Percentiles rank a stretch among this genome's conserved stretches.
Evolutionary conservation across 352 stramenopile species (phyloP).

Genomic region (Phytopythium kandeliae): DNA sequence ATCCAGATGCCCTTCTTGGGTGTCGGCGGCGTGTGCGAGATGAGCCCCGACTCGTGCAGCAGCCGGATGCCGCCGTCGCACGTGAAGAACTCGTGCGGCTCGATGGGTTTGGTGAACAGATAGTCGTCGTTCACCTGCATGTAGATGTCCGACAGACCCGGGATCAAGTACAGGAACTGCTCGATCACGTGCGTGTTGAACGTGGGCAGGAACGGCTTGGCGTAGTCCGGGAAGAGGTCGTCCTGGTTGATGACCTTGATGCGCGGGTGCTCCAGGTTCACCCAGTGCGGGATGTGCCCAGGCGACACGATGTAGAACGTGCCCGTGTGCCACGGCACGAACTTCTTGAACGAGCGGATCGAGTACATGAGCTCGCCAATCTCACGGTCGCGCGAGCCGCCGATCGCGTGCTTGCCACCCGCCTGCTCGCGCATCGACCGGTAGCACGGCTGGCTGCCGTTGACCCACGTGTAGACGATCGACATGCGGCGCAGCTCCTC

Average conservation of each 20-base stretch:
- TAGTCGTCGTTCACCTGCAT: slow-evolving; percentile 91
- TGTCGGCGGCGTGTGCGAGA: slow-evolving; percentile 67
- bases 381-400: slow-evolving; percentile 78
- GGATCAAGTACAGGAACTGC: slow-evolving; percentile 85
- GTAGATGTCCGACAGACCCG: slow-evolving; percentile 80
- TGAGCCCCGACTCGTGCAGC: slow-evolving; percentile 68
- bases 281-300: slow-evolving; percentile 77
- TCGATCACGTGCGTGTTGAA: slow-evolving; percentile 90
- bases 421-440: slow-evolving; percentile 51
- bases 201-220: slow-evolving; percentile 72
- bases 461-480: slow-evolving; percentile 90
- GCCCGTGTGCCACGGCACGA: slow-evolving; percentile 75
- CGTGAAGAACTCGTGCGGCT: slow-evolving; percentile 81
- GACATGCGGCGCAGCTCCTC: slow-evolving; percentile 78
- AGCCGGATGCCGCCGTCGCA: slow-evolving; percentile 82
- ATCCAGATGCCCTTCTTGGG: slow-evolving; percentile 87
- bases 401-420: slow-evolving; percentile 65
- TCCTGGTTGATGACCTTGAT: slow-evolving; percentile 88
- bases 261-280: slow-evolving; percentile 73
- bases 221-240: slow-evolving; percentile 77
- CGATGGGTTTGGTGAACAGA: slow-evolving; percentile 78
- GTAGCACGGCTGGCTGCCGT: slow-evolving; percentile 85
- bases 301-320: slow-evolving; percentile 84
- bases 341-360: slow-evolving; percentile 82
- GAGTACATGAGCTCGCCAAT: slow-evolving; percentile 88